phyloP scores from a whole-genome alignment of 371 early-diverging fungal genomes.

The Rhizopus microsporus region DNA sequence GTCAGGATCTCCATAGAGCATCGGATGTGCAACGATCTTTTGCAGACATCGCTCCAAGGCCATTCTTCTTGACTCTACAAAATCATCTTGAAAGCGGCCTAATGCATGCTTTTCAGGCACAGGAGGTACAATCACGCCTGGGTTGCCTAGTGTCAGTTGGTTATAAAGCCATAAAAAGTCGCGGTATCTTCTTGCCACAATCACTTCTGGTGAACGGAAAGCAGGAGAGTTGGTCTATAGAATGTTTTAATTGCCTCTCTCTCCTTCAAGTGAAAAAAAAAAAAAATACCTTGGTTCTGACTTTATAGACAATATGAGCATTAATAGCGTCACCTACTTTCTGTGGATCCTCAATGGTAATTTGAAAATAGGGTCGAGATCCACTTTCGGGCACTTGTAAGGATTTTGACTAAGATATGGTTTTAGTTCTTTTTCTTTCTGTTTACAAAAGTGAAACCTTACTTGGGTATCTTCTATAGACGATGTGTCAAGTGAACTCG shows the following conservation, averaged over 20 bases:
- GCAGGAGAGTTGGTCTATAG: conserved; percentile 74
- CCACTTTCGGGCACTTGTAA: conserved; percentile 56
- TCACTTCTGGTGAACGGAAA: conserved; percentile 74
- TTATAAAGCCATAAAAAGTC: conserved; percentile 95
- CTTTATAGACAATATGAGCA: conserved; percentile 87
- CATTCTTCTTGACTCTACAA: conserved; percentile 85
- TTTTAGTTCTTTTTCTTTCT: conserved; percentile 1
- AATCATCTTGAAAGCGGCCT: conserved; percentile 94
- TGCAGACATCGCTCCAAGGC: conserved; percentile 83
- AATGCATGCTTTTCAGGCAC: conserved; percentile 93
- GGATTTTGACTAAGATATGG: conserved; percentile 29
- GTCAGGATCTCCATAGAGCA: conserved; percentile 81
- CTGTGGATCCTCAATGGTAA: conserved; percentile 85
- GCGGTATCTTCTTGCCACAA: conserved; percentile 84
- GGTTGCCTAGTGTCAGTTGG: conserved; percentile 77
- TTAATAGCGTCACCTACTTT: conserved; percentile 88
- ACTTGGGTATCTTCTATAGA: conserved; percentile 23
- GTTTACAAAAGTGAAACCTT: background rate
- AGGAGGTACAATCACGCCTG: conserved; percentile 92
- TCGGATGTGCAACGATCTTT: conserved; percentile 83
- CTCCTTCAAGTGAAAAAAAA: background rate
- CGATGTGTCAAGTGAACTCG: conserved; percentile 4
- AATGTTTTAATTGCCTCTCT: background rate
- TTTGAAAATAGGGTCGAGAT: conserved; percentile 69
- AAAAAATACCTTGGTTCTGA: conserved; percentile 70